Evolutionary conservation across 345 rosid species (phyloP), one percentile per base, ranked within the genome.

Genomic region (Arabidopsis arenosa): DNA sequence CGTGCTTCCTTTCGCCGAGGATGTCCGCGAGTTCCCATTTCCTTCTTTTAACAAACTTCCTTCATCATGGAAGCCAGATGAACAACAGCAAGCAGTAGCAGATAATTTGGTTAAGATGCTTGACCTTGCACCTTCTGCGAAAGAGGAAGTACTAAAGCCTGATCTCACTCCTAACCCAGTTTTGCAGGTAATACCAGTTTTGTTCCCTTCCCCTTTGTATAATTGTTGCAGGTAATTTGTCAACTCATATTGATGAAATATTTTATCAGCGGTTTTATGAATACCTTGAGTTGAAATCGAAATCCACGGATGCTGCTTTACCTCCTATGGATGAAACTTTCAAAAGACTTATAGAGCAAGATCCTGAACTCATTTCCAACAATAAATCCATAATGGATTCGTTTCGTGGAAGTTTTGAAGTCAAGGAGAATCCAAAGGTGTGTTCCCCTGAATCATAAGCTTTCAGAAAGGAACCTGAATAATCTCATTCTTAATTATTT

Each of bases 81-180:
- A 86, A 47, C 85, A 83, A 73, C 98, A 95, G 77, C 96, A 92
- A 84, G 86, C 84, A 80, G 90, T 86, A 37, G 88, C 91, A 21
- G 96, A 95, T 82, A 79, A 86, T 82, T 80, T 90, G 7, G 99
- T 95, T 54, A 86, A 76, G 82, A 87, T 87, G 94, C 87, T 90
- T 80, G 93, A 89, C 82, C 96, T 92, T 75, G 88, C 92, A 77
- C 89, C 93, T 63, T 77, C 90, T 69, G 86, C 74, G 65, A 83
- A 74, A 72, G 87, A 84, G 83, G 97, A 92, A 82, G 73, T 44
- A 53, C 70, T 92, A 77, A 74, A 48, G 61, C 98, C 99, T 59
- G 94, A 90, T 15, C 85, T 90, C 61, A 90, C 92, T 14, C 97
- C 97, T 40, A 95, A 95, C 82, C 98, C 94, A 51, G 83, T 90